Evolutionary conservation across 306 rosid genomes (phyloP).

Genomic region (Neltuma alba): DNA sequence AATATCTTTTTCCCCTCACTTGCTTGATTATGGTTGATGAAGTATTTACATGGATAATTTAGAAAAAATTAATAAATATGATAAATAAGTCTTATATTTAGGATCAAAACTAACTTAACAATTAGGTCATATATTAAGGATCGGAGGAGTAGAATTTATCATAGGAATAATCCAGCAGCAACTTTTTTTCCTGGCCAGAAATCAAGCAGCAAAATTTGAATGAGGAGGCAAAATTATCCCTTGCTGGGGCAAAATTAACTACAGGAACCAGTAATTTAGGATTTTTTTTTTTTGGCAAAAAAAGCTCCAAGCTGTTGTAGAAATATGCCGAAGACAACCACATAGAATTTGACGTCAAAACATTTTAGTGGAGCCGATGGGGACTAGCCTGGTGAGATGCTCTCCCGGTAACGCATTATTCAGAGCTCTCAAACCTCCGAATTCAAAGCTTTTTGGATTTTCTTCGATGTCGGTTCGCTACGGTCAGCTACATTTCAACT

Average conservation of each 20-base stretch:
- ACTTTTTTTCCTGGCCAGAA: too few species aligned
- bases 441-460: slow-evolving; percentile 23
- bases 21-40: too few species aligned
- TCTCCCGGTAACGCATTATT: slow-evolving; percentile 44
- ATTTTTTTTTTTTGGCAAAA: too few species aligned
- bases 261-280: not conserved
- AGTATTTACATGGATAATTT: too few species aligned
- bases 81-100: too few species aligned
- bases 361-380: slow-evolving; percentile 39
- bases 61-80: too few species aligned
- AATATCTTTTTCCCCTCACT: too few species aligned
- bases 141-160: too few species aligned
- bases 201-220: not conserved
- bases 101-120: too few species aligned
- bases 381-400: slow-evolving; percentile 51
- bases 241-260: not conserved
- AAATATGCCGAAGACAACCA: not conserved
- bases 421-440: slow-evolving; percentile 48
- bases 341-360: not conserved
- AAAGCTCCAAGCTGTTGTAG: not conserved
- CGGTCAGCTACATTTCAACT: slow-evolving; percentile 35
- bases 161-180: not conserved
- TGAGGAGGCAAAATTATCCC: not conserved
- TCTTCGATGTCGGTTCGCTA: slow-evolving; percentile 43
- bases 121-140: too few species aligned